A percentile compares a stretch with the other conserved stretches of the same genome.
These are phyloP conservation scores for Mycena amicta DNA, from an alignment of 768 basidiomycete species.

Conservation along the genomic window DNA sequence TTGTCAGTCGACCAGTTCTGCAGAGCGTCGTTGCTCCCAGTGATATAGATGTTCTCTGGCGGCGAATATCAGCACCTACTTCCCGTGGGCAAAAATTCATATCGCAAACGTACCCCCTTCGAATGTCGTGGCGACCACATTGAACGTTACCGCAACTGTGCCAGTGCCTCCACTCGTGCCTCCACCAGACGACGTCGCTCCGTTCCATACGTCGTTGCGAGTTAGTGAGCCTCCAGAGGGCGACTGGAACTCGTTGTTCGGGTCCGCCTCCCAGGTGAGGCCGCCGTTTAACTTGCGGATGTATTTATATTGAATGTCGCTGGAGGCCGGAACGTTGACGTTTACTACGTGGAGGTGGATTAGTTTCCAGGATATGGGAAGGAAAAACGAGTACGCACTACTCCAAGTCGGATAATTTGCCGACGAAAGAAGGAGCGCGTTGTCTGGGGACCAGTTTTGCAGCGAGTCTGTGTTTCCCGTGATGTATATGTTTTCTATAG, in stretches of 20 bases:
- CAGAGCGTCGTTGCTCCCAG: slow-evolving; percentile 37
- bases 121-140: slow-evolving; percentile 60
- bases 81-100: neutral
- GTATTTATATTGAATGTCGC: slow-evolving; percentile 71
- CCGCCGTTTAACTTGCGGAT: slow-evolving; percentile 57
- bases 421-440: no score
- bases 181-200: no score
- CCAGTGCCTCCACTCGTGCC: no score
- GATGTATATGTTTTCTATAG: slow-evolving; percentile 67
- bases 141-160: slow-evolving; percentile 60
- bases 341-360: no score
- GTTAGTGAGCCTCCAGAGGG: slow-evolving; percentile 42
- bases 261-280: slow-evolving; percentile 72
- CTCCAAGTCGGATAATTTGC: no score
- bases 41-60: slow-evolving; percentile 48
- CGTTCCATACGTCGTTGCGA: no score
- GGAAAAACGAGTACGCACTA: no score
- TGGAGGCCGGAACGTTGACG: slow-evolving; percentile 60
- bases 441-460: no score
- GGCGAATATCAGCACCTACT: neutral
- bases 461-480: slow-evolving; percentile 67
- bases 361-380: no score
- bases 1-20: slow-evolving; percentile 61
- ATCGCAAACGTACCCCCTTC: slow-evolving; percentile 54
- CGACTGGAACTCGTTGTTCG: slow-evolving; percentile 59